Evolutionary conservation across 768 basidiomycete genomes (phyloP).

Genomic region (Xerocomus brunneocitrinus): DNA sequence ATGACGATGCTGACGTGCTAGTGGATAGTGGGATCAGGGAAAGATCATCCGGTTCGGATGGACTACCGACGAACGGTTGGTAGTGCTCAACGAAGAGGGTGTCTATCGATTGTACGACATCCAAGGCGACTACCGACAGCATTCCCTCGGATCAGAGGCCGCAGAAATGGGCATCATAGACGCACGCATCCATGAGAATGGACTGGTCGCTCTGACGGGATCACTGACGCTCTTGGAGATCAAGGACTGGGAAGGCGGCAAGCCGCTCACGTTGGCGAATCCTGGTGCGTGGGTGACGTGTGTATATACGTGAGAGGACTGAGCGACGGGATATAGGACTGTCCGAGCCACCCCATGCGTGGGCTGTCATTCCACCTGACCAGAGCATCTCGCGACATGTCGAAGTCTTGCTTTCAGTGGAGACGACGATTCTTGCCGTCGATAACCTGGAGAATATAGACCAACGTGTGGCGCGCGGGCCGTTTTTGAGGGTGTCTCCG

Average conservation of each 20-base stretch:
- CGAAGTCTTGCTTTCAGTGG: conserved; percentile 81
- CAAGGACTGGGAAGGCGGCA: conserved; percentile 80
- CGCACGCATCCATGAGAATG: conserved; percentile 81
- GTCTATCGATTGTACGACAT: conserved; percentile 86
- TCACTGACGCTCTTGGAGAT: conserved; percentile 77
- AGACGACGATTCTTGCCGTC: conserved; percentile 73
- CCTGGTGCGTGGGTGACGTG: conserved; percentile 53
- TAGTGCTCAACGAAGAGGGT: conserved; percentile 89
- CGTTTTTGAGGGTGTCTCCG: conserved; percentile 81
- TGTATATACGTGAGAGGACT: conserved; percentile 6
- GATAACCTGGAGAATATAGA: conserved; percentile 89
- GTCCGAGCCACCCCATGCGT: conserved; percentile 74
- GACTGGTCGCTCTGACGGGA: conserved; percentile 80
- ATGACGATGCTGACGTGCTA: conserved; percentile 10
- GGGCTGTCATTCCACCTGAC: conserved; percentile 89
- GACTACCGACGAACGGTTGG: conserved; percentile 77
- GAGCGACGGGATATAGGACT: conserved; percentile 43
- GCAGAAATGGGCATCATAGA: conserved; percentile 80
- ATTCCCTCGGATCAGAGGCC: conserved; percentile 79
- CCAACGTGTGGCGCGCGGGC: conserved; percentile 83
- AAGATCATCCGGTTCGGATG: conserved; percentile 81
- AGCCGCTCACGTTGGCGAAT: conserved; percentile 67
- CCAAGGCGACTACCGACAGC: conserved; percentile 80
- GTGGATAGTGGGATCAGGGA: conserved; percentile 81
- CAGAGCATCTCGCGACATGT: conserved; percentile 85